phyloP scores from a whole-genome alignment of 495 filamentous ascomycete species.

The Penicillium canescens region DNA sequence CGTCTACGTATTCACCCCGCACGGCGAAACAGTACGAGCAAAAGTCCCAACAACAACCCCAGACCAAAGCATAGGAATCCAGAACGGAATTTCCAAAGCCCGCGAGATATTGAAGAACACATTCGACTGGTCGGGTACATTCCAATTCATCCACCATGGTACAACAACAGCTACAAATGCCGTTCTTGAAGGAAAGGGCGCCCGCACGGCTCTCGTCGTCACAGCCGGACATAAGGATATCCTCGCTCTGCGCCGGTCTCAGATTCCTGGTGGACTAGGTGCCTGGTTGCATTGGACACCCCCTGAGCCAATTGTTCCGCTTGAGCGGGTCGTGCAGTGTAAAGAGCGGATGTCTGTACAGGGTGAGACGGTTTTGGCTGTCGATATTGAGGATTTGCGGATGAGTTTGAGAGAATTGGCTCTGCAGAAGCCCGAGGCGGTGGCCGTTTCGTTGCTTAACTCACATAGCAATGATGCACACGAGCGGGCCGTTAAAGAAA shows the following conservation, averaged over 20 bases:
- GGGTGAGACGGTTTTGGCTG: slow-evolving; percentile 37
- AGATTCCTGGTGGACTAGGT: slow-evolving; percentile 50
- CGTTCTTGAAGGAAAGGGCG: slow-evolving; percentile 44
- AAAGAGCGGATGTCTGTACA: slow-evolving; percentile 46
- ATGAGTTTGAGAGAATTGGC: slow-evolving; percentile 27
- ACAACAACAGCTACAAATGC: slow-evolving; percentile 45
- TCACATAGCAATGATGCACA: slow-evolving; percentile 46
- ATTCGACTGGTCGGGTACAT: slow-evolving; percentile 26
- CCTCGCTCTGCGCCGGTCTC: slow-evolving; percentile 40
- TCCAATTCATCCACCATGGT: slow-evolving; percentile 42
- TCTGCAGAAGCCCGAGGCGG: slow-evolving; percentile 41
- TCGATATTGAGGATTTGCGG: slow-evolving; percentile 40
- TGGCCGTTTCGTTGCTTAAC: slow-evolving; percentile 50
- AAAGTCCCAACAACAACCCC: slow-evolving; percentile 50
- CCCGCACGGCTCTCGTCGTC: slow-evolving; percentile 38
- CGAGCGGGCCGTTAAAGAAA: slow-evolving; percentile 36
- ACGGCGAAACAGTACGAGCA: slow-evolving; percentile 39
- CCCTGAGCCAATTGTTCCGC: slow-evolving; percentile 49
- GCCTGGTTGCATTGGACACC: slow-evolving; percentile 49
- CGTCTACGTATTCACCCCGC: slow-evolving; percentile 44
- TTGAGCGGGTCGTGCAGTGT: slow-evolving; percentile 50
- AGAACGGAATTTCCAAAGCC: slow-evolving; percentile 41
- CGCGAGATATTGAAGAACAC: slow-evolving; percentile 27
- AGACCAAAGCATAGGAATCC: slow-evolving; percentile 51
- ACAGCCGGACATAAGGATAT: slow-evolving; percentile 46